Base-by-base conservation (phyloP, 1,139 yeast genomes). In the Cylindricascospora bacillispora region DNA sequence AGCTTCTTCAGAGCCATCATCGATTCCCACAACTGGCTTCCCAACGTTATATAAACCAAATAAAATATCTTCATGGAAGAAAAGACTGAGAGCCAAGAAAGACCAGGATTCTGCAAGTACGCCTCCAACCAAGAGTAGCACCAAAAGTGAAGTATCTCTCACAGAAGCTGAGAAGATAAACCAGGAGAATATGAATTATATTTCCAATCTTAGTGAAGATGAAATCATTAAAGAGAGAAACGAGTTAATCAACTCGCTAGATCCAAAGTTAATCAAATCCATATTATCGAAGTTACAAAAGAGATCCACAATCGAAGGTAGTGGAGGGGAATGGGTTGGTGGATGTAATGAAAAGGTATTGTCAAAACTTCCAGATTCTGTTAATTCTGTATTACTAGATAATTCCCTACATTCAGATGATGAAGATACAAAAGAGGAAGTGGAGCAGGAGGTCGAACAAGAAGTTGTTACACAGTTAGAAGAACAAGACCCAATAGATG, bases 131-230 rank as follows among this genome's bases (percentile, higher is more conserved):
- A 22, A 15, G n/a, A 18, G 9, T 18, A 7, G 9, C 10, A 18
- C 7, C 21, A 36, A 12, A 30, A 25, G 30, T 34, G 24, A 35
- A 7, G 21, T 10, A 18, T 7, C 21, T 7, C 9, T 40, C 3
- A 48, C 70, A 0, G 93, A 82, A 43, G 70, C 76, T 1, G 86
- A 77, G 42, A 67, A 69, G 46, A 81, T 86, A 21, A 89, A 82
- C 51, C 52, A 66, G 34, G 95, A 86, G 46, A 86, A 86, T 52
- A 50, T 79, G 39, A 70, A 72, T 25, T 62, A 65, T 29, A 53
- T 89, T 35, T 57, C 73, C 15, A 51, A 56, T 11, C 78, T 86
- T 92, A 60, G 77, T 2, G 63, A 62, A 2, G 76, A 67, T 15
- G 86, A 86, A 44, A 68, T 82, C 18, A 62, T 65, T 17, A 56